Conservation (phyloP, 1,284 basidiomycete species). For the Amylostereum chailletii region DNA sequence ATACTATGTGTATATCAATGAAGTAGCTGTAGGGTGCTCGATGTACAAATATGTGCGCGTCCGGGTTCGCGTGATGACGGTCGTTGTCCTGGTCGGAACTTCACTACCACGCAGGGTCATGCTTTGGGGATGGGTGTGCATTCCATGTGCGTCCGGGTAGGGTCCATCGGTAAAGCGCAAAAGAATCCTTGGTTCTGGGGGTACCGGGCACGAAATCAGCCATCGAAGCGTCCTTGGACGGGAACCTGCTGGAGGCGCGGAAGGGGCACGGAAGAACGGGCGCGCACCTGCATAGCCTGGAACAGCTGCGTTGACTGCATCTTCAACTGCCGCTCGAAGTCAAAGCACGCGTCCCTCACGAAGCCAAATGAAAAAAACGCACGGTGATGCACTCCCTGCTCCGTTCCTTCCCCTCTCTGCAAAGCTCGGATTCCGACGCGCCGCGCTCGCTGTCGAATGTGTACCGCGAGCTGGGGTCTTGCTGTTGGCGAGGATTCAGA, state of each 20-base stretch:
- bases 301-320: slow-evolving; percentile 66
- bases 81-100: background rate
- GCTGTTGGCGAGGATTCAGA: slow-evolving; percentile 22
- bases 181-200: slow-evolving; percentile 58
- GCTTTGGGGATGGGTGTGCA: slow-evolving; percentile 57
- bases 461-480: slow-evolving; percentile 41
- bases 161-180: slow-evolving; percentile 69
- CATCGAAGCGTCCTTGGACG: background rate
- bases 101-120: slow-evolving; percentile 4
- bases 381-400: slow-evolving; percentile 58
- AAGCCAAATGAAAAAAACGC: slow-evolving; percentile 17
- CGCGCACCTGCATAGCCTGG: slow-evolving; percentile 67
- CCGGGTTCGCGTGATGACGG: background rate
- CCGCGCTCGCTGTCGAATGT: slow-evolving; percentile 55
- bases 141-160: slow-evolving; percentile 64
- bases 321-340: slow-evolving; percentile 37
- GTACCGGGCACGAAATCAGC: background rate
- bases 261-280: slow-evolving; percentile 10
- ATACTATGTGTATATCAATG: too few relatives aligned
- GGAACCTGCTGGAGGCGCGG: background rate
- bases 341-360: background rate
- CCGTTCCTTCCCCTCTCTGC: slow-evolving; percentile 39
- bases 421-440: slow-evolving; percentile 53
- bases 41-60: too few relatives aligned
- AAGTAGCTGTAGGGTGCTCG: too few relatives aligned